Percentiles rank a stretch among this genome's conserved stretches.
These are phyloP conservation scores for Chrysochromulina tobinii DNA, from an alignment of 78 protist genomes.

Conservation along the genomic window DNA sequence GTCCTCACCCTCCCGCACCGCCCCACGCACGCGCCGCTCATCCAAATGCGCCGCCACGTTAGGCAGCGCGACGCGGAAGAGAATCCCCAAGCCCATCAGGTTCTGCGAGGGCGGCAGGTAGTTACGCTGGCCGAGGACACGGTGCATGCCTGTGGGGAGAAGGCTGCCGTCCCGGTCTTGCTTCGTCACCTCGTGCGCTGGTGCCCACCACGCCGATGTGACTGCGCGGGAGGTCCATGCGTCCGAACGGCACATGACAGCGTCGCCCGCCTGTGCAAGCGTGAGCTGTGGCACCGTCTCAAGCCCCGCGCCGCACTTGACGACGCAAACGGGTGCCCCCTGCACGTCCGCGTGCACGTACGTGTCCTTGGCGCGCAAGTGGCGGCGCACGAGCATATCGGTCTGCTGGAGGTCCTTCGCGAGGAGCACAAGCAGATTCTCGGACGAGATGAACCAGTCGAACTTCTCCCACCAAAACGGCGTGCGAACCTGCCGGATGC, in stretches of 20 bases:
- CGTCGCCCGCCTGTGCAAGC: slow-evolving; percentile 65
- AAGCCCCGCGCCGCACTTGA: slow-evolving; percentile 49
- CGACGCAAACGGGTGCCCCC: slow-evolving; percentile 86
- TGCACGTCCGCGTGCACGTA: slow-evolving; percentile 94
- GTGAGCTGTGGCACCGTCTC: slow-evolving; percentile 53
- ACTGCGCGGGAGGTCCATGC: slow-evolving; percentile 93
- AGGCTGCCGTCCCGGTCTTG: neutral
- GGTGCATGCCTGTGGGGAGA: slow-evolving; percentile 85
- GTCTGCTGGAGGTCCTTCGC: slow-evolving; percentile 95
- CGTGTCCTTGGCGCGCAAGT: slow-evolving; percentile 74
- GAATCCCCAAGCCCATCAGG: slow-evolving; percentile 86
- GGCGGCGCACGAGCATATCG: slow-evolving; percentile 80
- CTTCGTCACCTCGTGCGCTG: slow-evolving; percentile 68
- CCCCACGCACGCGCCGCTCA: neutral
- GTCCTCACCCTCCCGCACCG: neutral
- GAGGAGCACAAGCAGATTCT: slow-evolving; percentile 82
- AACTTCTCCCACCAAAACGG: slow-evolving; percentile 97
- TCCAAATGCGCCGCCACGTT: slow-evolving; percentile 21
- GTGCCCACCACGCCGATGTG: slow-evolving; percentile 93
- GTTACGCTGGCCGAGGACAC: slow-evolving; percentile 87
- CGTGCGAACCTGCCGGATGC: slow-evolving; percentile 71
- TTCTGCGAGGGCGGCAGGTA: slow-evolving; percentile 83
- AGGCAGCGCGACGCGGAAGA: slow-evolving; percentile 59
- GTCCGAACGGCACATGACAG: slow-evolving; percentile 57
- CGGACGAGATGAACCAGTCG: slow-evolving; percentile 88